Conservation (phyloP, 2,329 filamentous ascomycete species). For the Penicillium sp. region DNA sequence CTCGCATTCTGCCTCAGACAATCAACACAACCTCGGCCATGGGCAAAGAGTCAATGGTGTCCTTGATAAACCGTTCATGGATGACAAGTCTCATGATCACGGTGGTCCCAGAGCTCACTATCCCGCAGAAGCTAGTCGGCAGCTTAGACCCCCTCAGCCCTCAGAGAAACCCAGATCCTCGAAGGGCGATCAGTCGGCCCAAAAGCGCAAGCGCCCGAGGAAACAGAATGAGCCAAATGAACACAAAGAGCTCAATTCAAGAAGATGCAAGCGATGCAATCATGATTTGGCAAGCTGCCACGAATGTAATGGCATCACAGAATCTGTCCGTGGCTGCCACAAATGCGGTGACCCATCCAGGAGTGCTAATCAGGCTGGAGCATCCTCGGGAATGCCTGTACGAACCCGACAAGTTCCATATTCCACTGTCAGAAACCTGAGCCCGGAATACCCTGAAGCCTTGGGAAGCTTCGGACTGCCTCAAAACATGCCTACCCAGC, state of each 20-base stretch:
- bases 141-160: background rate
- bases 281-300: background rate
- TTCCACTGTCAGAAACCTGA: background rate
- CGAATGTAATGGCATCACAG: background rate
- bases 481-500: background rate
- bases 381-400: background rate
- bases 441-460: background rate
- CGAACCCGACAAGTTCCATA: background rate
- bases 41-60: background rate
- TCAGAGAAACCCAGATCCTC: background rate
- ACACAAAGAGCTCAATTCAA: background rate
- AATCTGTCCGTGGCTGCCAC: background rate
- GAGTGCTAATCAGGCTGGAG: background rate
- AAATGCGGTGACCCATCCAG: background rate
- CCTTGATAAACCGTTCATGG: background rate
- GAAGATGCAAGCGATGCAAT: background rate
- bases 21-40: background rate
- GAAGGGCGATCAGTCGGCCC: background rate
- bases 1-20: background rate
- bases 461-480: too few species aligned
- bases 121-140: background rate
- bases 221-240: background rate
- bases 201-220: background rate
- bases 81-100: background rate
- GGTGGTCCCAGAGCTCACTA: background rate